Evolutionary conservation across 306 rosid species (phyloP).

Genomic region (Cicer cuneatum): DNA sequence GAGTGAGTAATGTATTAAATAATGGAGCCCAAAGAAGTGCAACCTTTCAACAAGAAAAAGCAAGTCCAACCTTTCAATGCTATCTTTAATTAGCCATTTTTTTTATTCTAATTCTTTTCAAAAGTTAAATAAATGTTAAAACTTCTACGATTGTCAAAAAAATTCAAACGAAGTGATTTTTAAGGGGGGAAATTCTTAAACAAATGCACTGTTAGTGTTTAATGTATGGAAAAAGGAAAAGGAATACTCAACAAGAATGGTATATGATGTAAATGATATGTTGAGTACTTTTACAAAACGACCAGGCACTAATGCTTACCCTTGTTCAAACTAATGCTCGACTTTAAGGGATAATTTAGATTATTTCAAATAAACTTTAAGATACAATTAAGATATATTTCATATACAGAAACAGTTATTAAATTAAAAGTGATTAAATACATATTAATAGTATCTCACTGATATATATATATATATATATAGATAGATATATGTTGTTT

Average conservation of each 20-base stretch:
- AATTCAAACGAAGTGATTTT: background rate
- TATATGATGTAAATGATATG: background rate
- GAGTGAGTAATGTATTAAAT: slow-evolving; percentile 28
- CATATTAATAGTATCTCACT: background rate
- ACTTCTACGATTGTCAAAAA: background rate
- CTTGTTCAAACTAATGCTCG: background rate
- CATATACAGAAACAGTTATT: background rate
- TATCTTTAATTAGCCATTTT: background rate
- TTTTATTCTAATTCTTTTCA: background rate
- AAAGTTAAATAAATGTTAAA: background rate
- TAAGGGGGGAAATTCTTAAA: background rate
- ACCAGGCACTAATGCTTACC: background rate
- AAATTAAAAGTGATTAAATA: background rate
- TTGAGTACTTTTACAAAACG: background rate
- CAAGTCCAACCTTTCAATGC: background rate
- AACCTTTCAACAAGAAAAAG: slow-evolving; percentile 1
- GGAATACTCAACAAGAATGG: background rate
- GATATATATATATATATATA: background rate
- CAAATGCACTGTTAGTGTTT: background rate
- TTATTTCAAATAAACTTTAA: background rate
- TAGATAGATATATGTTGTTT: background rate
- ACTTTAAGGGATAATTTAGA: background rate
- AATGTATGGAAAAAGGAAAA: background rate
- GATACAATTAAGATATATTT: background rate
- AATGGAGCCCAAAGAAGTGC: background rate